Evolutionary conservation across 257 asterid genomes (phyloP).

Genomic region (Datura wrightii): DNA sequence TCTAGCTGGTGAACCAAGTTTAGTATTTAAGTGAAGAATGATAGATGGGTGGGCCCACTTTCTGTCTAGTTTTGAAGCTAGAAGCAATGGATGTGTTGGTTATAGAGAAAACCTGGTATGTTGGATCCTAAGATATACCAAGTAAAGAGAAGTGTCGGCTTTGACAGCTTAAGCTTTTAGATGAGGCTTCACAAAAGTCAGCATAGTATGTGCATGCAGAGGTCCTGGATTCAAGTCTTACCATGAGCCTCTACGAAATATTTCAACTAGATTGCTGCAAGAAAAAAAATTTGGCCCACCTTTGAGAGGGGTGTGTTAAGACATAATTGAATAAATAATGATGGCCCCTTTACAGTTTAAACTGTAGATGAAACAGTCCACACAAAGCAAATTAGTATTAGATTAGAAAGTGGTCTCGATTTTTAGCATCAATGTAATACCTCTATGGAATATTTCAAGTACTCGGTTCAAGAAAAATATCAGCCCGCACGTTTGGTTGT

Average conservation of each 20-base stretch:
- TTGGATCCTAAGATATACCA: too few species aligned
- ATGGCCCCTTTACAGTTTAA: slow-evolving; percentile 4
- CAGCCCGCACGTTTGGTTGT: not conserved
- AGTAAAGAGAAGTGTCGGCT: not conserved
- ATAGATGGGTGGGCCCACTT: too few species aligned
- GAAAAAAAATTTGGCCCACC: not conserved
- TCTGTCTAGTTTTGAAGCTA: too few species aligned
- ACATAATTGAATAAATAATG: not conserved
- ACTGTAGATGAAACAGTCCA: not conserved
- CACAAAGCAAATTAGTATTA: not conserved
- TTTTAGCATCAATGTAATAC: not conserved
- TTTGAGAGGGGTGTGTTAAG: not conserved
- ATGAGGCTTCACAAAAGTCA: not conserved
- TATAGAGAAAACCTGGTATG: too few species aligned
- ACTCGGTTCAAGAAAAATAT: not conserved
- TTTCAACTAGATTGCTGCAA: not conserved
- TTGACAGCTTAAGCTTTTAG: not conserved
- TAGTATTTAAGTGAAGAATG: too few species aligned
- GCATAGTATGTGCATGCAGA: not conserved
- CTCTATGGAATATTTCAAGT: not conserved
- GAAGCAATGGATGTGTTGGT: too few species aligned
- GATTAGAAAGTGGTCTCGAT: not conserved
- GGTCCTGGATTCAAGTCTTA: not conserved
- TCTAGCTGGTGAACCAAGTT: too few species aligned
- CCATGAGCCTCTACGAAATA: not conserved